Evolutionary conservation across 169 alveolate genomes (phyloP), one percentile per base, ranked within the genome.

Genomic region (Cryptosporidium meleagridis): DNA sequence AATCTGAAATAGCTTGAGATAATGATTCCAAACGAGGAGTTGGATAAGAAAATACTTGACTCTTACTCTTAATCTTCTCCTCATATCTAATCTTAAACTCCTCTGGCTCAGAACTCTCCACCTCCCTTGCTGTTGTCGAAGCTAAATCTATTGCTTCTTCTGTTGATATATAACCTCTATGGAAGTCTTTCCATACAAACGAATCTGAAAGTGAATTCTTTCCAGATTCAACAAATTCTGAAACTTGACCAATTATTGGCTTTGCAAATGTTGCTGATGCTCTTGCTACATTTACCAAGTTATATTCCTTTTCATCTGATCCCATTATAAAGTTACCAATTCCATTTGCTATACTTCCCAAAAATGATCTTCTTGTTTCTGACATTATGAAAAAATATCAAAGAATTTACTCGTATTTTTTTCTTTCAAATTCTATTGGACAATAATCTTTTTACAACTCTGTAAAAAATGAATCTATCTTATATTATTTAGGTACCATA

Each of bases 81-180:
- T 80, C 75, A 31, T 80, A 80, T 31, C 62, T 80, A 18, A 7
- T 33, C 52, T 59, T 80, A 48, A 80, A 80, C 39, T 80, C 75
- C 55, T 65, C 86, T 31, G 86, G 73, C 55, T 80, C 89, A 21
- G 73, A 62, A 41, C 53, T 41, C 6, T 37, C 75, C 69, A 80
- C 75, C 10, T 80, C 89, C 35, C 70, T 44, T 16, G 75, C 75
- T 4, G 89, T 80, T 6, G 89, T 62, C 3, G 89, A 80, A 18
- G 89, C 89, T 35, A 80, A 31, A 29, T 80, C 89, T 80, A 80
- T 65, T 8, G 89, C 89, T 39, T 80, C 89, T 12, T 80, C 89
- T 21, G 89, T 67, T 59, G 89, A 37, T 37, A 80, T 80, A 44
- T 80, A 80, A 35, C 58, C 29, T 45, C 68, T 59, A 62, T 80